A percentile compares a stretch with the other conserved stretches of the same genome.
phyloP scores from a whole-genome alignment of 2,329 filamentous ascomycete species.

The Pseudocercospora eumusae region DNA sequence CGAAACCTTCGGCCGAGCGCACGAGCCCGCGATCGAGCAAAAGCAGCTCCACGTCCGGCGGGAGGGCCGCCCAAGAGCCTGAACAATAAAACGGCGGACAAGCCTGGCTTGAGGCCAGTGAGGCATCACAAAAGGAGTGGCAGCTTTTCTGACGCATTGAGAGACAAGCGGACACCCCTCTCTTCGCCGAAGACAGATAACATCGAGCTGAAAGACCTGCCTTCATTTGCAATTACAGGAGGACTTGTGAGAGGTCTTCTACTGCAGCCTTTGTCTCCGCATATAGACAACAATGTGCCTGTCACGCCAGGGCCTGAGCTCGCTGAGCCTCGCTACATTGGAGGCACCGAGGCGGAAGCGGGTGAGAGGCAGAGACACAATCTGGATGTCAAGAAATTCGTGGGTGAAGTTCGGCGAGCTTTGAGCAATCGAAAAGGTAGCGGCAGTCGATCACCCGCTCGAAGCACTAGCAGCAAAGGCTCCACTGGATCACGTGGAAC shows the following conservation, averaged over 20 bases:
- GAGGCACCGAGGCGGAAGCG: constrained; percentile 17
- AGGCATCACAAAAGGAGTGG: constrained; percentile 77
- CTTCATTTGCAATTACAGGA: constrained; percentile 70
- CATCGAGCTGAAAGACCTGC: constrained; percentile 44
- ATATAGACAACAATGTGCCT: constrained; percentile 60
- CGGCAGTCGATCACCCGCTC: constrained; percentile 24
- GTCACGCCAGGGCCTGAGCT: constrained; percentile 51
- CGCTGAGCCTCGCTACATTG: constrained; percentile 20
- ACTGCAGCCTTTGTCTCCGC: constrained; percentile 78
- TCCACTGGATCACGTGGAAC: constrained; percentile 43
- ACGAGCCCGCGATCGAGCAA: constrained; percentile 21
- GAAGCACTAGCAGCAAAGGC: constrained; percentile 34
- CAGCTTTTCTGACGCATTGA: constrained; percentile 81
- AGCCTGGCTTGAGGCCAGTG: constrained; percentile 30
- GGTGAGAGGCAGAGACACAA: constrained; percentile 40
- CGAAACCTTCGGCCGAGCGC: constrained; percentile 29
- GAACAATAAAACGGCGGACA: constrained; percentile 16
- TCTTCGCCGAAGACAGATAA: constrained; percentile 50
- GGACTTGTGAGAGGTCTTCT: constrained; percentile 85
- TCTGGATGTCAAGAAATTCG: constrained; percentile 79
- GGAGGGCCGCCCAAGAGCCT: constrained; percentile 11
- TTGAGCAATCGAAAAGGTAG: constrained; percentile 58
- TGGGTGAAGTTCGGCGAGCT: constrained; percentile 82
- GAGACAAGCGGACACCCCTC: constrained; percentile 63
- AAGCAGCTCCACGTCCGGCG: constrained; percentile 17